Base-by-base conservation (phyloP, 306 rosid genomes). In the Cucurbita argyrosperma region DNA sequence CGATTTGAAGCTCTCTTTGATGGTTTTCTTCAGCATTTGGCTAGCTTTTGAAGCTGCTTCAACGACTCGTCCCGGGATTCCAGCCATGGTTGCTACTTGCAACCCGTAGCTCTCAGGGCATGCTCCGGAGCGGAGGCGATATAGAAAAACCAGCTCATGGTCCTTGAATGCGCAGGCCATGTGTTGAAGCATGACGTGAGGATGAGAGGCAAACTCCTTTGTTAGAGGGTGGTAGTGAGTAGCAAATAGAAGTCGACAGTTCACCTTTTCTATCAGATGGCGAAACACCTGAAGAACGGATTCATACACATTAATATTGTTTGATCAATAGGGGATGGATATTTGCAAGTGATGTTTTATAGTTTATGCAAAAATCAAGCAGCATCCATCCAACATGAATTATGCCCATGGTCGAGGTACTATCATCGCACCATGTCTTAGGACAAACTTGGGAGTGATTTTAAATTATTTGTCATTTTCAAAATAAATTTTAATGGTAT, bases 221-320 rank as follows among this genome's bases (percentile, higher is more conserved):
- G 98, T 90, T 37, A 90, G 96, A 1, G 98, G 95, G 74, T 94
- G 98, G 86, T 94, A 90, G 82, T 94, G 97, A 2, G 98, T 94
- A 14, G 98, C 97, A 50, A 94, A 94, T 56, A 94, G 90, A 78
- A 90, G 75, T n/a, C 98, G 92, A 78, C 98, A 94, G 80, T 90
- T 89, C 38, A 94, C 85, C 75, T 89, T 90, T 68, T 94, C 96
- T 4, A 94, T 80, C 76, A 94, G 85, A 81, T 94, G 97, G 50
- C 96, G 92, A 69, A 90, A 86, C 65, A 90, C 98, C 98, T 94
- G 85, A 68, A 3, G 63, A 38, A 62, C 7, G 4, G 16, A n/a
- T 47, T 11, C 37, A 21, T 21, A 63, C 9, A 35, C 57, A 38
- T 43, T 15, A 15, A 13, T n/a, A 26, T 47, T 37, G 6, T 50